Base-by-base conservation (phyloP, 441 rosid genomes). In the Erysimum cheiri region DNA sequence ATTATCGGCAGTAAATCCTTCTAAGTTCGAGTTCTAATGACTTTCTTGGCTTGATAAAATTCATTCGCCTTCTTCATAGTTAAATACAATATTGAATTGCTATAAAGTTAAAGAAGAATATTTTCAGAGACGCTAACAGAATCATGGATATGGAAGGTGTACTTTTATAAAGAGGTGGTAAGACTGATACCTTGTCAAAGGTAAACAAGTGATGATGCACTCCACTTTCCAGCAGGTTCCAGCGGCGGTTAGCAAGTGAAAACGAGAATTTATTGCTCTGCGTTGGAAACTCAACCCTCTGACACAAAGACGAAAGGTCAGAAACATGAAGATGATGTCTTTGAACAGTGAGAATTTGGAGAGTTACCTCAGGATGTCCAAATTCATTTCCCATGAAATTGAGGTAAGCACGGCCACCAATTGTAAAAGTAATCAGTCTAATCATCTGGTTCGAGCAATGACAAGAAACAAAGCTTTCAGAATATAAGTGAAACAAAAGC, bases 351-450 rank as follows among this genome's bases (percentile, higher is more conserved):
- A 75, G 58, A 49, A 39, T 67, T 32, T 15, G 73, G 46, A 55
- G 75, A 75, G 46, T 80, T 74, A 92, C 99, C 85, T 82, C 80
- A 32, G 99, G 96, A 83, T 94, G 99, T 78, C 94, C 99, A 83
- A 94, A 94, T 84, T 94, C 99, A 66, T 94, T 92, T 73, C 99
- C 99, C 91, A 92, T 92, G 83, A 94, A 94, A 78, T 87, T 94
- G 70, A 94, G 98, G 84, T 87, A 94, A 75, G 94, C 97, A 75
- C 29, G 81, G 58, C 96, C 99, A 65, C 98, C 86, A 41, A 90
- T 78, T 32, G 99, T 79, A 75, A 86, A 94, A 47, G 97, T 88
- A 62, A 94, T 83, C 84, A 94, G 77, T 85, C 87, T 88, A 70
- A 86, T 90, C 98, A 94, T 90, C 99, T 92, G 81, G 73, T 48